Evolutionary conservation across 2,329 filamentous ascomycete species (phyloP), one percentile per base, ranked within the genome.

Genomic region (Cercospora zeina): DNA sequence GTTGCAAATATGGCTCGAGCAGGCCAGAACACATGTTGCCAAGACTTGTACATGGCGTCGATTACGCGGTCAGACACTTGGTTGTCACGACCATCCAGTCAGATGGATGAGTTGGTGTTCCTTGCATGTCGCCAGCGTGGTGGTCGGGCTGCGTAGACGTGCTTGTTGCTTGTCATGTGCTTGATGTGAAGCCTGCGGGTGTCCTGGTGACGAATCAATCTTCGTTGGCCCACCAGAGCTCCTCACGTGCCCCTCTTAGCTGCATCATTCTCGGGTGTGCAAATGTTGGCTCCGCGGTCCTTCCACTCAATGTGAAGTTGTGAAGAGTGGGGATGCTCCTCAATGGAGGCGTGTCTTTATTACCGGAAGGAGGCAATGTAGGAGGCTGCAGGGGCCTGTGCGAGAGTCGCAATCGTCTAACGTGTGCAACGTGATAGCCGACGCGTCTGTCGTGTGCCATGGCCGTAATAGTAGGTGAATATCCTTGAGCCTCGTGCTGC

Each of bases 201-300:
- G 14, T 34, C 49, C n/a, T 31, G 49, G n/a, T 34, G 49, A 53
- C 49, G 49, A 53, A 34, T 53, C 49, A 34, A 53, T 53, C 33
- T 34, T 53, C 31, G 49, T 19, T 53, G 49, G 49, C 49, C 49
- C 49, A 34, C 49, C 19, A 19, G 31, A 53, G 49, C 49, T 34
- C 49, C 49, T n/a, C n/a, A n/a, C n/a, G n/a, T n/a, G n/a, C n/a
- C n/a, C n/a, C n/a, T 11, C n/a, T 16, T 53, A 34, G 27, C 24
- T 53, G 49, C 49, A 53, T 27, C 49, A 34, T n/a, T 34, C 10
- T 34, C 49, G 27, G 49, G 49, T 34, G 31, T 14, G 49, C n/a
- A 31, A 53, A 33, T 21, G 27, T 53, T 53, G 31, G 27, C 31
- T 34, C 49, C 49, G 49, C 49, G 49, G 49, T 53, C n/a, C 49